phyloP scores from a whole-genome alignment of 2,329 filamentous ascomycete genomes.

The Fusarium liriodendri region DNA sequence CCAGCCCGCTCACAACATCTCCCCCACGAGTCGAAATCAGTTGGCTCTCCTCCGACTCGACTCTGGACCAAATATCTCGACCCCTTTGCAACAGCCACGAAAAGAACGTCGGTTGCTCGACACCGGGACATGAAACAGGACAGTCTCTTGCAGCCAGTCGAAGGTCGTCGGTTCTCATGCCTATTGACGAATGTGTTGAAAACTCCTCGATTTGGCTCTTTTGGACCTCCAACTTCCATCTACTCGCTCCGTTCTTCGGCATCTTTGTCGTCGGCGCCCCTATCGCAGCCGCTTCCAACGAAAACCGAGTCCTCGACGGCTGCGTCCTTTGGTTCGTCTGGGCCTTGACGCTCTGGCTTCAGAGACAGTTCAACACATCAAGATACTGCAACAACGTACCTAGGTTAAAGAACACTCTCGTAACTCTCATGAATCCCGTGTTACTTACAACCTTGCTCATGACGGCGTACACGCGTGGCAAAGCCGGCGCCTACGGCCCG shows the following conservation, averaged over 20 bases:
- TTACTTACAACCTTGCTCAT: slow-evolving; percentile 59
- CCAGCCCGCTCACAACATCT: not conserved
- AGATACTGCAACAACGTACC: not conserved
- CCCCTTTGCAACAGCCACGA: not conserved
- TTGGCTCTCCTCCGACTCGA: slow-evolving; percentile 39
- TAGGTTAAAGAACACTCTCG: slow-evolving; percentile 46
- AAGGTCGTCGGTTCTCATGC: slow-evolving; percentile 14
- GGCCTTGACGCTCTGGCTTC: slow-evolving; percentile 55
- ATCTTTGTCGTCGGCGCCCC: slow-evolving; percentile 56
- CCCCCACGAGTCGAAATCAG: slow-evolving; percentile 23
- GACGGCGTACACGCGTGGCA: slow-evolving; percentile 56
- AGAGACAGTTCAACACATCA: slow-evolving; percentile 49
- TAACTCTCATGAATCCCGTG: slow-evolving; percentile 60
- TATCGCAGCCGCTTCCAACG: slow-evolving; percentile 46
- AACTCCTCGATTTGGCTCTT: slow-evolving; percentile 19
- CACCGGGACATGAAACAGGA: not conserved
- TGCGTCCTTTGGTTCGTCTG: slow-evolving; percentile 62
- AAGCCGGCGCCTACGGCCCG: slow-evolving; percentile 46
- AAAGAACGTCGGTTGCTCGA: slow-evolving; percentile 6
- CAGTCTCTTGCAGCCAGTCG: slow-evolving; percentile 3
- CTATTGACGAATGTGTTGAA: not conserved
- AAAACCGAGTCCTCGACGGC: slow-evolving; percentile 58
- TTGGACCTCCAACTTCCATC: slow-evolving; percentile 42
- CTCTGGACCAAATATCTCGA: slow-evolving; percentile 13
- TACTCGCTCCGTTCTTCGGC: slow-evolving; percentile 44